A percentile compares a stretch with the other conserved stretches of the same genome.
Evolutionary conservation across 768 basidiomycete species (phyloP).

Genomic region (Macrocybe gigantea): DNA sequence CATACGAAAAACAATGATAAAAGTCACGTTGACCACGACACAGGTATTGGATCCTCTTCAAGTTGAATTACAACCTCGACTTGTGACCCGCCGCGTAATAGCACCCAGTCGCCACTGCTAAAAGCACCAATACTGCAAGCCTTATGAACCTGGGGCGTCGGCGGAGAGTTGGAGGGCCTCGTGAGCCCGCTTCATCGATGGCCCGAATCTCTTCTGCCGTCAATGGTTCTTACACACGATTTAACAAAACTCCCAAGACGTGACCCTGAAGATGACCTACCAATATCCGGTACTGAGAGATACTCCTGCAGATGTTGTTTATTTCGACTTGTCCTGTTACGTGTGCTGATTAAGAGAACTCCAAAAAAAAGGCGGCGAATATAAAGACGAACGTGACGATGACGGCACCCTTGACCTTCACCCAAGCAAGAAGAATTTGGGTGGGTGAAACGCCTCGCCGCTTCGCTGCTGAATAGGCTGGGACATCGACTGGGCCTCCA

Average conservation of each 20-base stretch:
- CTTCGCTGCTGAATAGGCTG: conserved; percentile 45
- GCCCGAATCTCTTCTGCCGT: conserved; percentile 53
- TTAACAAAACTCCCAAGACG: neutral
- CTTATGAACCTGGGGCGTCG: no score
- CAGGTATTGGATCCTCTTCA: no score
- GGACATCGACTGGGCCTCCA: conserved; percentile 60
- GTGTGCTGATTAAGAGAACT: neutral
- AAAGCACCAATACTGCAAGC: no score
- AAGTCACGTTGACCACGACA: no score
- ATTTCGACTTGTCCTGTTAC: conserved; percentile 50
- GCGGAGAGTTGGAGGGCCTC: conserved; percentile 32
- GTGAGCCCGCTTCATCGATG: conserved; percentile 58
- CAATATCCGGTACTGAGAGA: conserved; percentile 53
- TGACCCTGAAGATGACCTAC: conserved; percentile 15
- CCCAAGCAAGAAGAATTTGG: conserved; percentile 70
- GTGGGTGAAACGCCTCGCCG: conserved; percentile 50
- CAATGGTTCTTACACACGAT: conserved; percentile 26
- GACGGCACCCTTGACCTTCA: conserved; percentile 56
- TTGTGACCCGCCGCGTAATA: no score
- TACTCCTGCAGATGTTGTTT: conserved; percentile 63
- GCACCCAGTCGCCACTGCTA: no score
- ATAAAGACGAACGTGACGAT: conserved; percentile 53
- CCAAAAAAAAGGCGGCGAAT: neutral
- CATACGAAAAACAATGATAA: no score
- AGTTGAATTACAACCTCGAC: no score